Conservation (phyloP, 768 basidiomycete species). For the Cantharellus anzutake region DNA sequence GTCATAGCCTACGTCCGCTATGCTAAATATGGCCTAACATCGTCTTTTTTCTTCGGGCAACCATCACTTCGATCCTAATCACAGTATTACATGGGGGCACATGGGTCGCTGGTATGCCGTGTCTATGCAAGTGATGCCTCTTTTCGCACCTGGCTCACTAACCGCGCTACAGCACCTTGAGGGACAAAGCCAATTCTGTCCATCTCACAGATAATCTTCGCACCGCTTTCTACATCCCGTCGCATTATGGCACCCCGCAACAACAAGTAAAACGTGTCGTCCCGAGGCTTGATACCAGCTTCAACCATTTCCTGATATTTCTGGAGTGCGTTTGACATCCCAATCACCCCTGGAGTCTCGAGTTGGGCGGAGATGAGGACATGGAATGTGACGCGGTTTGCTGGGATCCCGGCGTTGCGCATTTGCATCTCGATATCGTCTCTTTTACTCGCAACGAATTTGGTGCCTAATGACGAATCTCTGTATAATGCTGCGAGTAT, state of each 20-base stretch:
- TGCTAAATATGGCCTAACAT: background rate
- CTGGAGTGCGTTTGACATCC: slow-evolving; percentile 33
- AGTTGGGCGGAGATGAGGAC: slow-evolving; percentile 53
- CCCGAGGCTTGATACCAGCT: slow-evolving; percentile 26
- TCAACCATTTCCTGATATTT: slow-evolving; percentile 44
- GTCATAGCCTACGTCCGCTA: slow-evolving; percentile 4
- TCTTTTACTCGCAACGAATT: slow-evolving; percentile 28
- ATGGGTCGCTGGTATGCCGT: background rate
- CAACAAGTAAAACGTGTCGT: slow-evolving; percentile 64
- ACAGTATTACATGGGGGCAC: background rate
- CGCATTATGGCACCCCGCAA: slow-evolving; percentile 41
- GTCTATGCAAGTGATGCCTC: background rate
- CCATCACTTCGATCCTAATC: background rate
- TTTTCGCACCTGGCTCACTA: slow-evolving; percentile 30
- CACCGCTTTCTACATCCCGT: slow-evolving; percentile 41
- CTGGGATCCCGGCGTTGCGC: slow-evolving; percentile 30
- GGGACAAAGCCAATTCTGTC: slow-evolving; percentile 26
- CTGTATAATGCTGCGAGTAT: slow-evolving; percentile 57
- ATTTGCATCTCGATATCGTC: slow-evolving; percentile 37
- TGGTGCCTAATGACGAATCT: slow-evolving; percentile 28
- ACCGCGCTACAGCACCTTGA: slow-evolving; percentile 22
- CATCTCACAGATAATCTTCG: slow-evolving; percentile 45
- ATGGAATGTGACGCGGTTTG: slow-evolving; percentile 55
- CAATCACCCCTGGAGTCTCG: slow-evolving; percentile 29
- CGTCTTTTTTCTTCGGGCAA: slow-evolving; percentile 4